Percentiles rank a stretch among this genome's conserved stretches.
These are phyloP conservation scores for Dothideomycetes sp. DNA, from an alignment of 2,329 filamentous ascomycete genomes.

Conservation along the genomic window DNA sequence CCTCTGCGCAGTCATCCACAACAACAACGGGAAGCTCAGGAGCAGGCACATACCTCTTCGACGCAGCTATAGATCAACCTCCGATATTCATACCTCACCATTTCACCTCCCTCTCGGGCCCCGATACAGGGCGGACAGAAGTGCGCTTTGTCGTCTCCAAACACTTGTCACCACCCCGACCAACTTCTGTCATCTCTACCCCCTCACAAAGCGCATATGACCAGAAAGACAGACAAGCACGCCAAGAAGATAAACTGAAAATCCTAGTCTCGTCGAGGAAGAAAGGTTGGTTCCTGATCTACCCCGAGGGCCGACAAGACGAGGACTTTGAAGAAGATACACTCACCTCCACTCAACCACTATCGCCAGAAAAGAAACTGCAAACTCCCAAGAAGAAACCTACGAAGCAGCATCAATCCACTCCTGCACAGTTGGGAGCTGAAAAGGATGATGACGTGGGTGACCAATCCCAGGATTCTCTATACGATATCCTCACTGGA, in stretches of 20 bases:
- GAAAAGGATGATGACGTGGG: conserved; percentile 18
- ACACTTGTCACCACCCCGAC: no score
- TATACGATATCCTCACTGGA: conserved; percentile 37
- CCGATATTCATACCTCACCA: conserved; percentile 11
- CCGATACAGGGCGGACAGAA: not conserved
- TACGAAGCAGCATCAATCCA: no score
- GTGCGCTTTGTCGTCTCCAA: conserved; percentile 6
- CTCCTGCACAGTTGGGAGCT: no score
- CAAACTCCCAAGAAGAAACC: not conserved
- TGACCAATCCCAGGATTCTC: conserved; percentile 31
- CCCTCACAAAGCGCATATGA: not conserved
- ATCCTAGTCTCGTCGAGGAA: conserved; percentile 24
- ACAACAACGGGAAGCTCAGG: not conserved
- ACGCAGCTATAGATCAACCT: conserved; percentile 12
- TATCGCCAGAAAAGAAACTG: not conserved
- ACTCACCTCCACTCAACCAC: not conserved
- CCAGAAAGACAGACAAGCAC: no score
- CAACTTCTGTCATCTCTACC: not conserved
- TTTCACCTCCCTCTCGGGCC: conserved; percentile 7
- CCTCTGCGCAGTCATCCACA: no score
- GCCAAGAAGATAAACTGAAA: conserved; percentile 24
- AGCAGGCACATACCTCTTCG: conserved; percentile 23
- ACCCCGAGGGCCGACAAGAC: conserved; percentile 25
- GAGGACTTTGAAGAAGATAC: not conserved
- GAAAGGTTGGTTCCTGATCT: conserved; percentile 27